Evolutionary conservation across 148 eudicot genomes (phyloP), one percentile per base, ranked within the genome.

Genomic region (Diospyros lotus): DNA sequence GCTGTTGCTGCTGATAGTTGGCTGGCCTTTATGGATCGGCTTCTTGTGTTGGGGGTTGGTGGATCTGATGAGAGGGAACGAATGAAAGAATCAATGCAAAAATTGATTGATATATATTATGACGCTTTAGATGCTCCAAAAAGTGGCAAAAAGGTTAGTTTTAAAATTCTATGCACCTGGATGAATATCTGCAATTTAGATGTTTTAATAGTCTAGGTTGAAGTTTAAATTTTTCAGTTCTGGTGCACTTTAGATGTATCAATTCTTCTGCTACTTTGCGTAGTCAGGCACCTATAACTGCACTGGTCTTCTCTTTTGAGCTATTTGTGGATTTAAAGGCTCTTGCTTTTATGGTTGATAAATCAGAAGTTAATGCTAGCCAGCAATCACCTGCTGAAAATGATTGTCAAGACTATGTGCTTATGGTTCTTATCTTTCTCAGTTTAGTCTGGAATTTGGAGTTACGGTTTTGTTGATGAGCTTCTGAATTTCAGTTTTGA

Each of bases 111-210:
- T 63, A 51, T 79, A 45, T 93, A 93, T 66, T 93, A 93, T 79
- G 98, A 93, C 78, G 96, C 98, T 51, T 64, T 93, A 58, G 98
- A 93, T 79, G 96, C 98, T 43, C 92, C 98, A 1, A 93, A 93
- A 80, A 89, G 89, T 75, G 98, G 91, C 18, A 81, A 83, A 63
- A 86, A 75, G 93, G 96, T 85, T 28, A 80, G 81, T 86, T 73
- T 76, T 58, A 62, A 17, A 66, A 18, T 53, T 77, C 64, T 8
- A 28, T 14, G 12, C 41, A 7, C 5, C 44, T 18, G 2, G 53
- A 44, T 75, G 28, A 65, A 65, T 4, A 14, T 69, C 6, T 9
- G 56, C 14, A 56, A 3, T 44, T 41, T 13, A 64, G 45, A 42
- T 64, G 68, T 64, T 17, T 45, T 66, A n/a, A n/a, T 45, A 14